Conservation (phyloP, 805 yeast species). For the Saturnispora quitensis region DNA sequence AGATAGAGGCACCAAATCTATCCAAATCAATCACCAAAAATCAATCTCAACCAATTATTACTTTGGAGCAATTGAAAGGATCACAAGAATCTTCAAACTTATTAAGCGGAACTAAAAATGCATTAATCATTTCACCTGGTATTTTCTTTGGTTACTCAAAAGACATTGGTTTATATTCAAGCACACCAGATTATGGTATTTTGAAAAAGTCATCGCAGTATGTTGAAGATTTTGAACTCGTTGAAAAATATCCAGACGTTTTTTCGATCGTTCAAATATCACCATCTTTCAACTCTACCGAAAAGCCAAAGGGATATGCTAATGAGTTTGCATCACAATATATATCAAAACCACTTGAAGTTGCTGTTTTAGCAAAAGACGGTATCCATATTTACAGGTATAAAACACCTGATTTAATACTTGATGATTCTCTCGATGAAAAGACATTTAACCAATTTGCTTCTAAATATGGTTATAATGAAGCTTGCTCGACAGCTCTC, state of each 20-base stretch:
- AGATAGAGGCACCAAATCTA: background rate
- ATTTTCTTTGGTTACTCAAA: constrained; percentile 59
- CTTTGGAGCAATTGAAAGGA: constrained; percentile 33
- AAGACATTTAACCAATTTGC: constrained; percentile 59
- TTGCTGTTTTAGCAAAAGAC: constrained; percentile 74
- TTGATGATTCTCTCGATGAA: constrained; percentile 57
- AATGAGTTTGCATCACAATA: constrained; percentile 86
- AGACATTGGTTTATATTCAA: constrained; percentile 48
- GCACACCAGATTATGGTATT: constrained; percentile 80
- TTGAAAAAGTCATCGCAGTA: constrained; percentile 63
- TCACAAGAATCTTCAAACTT: constrained; percentile 49
- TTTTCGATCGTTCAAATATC: constrained; percentile 69
- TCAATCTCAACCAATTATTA: constrained; percentile 21
- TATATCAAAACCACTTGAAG: constrained; percentile 50
- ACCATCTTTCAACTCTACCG: constrained; percentile 60
- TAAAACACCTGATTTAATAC: constrained; percentile 70
- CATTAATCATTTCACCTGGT: constrained; percentile 75
- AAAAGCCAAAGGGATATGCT: constrained; percentile 72
- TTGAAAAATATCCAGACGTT: constrained; percentile 45
- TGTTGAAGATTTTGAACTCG: constrained; percentile 73
- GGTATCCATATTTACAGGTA: constrained; percentile 72
- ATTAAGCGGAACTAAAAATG: constrained; percentile 46
- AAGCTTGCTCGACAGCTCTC: constrained; percentile 82
- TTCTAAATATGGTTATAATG: constrained; percentile 75
- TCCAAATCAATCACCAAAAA: constrained; percentile 20